phyloP scores from a whole-genome alignment of 352 stramenopile genomes.

The Pythium chondricola region DNA sequence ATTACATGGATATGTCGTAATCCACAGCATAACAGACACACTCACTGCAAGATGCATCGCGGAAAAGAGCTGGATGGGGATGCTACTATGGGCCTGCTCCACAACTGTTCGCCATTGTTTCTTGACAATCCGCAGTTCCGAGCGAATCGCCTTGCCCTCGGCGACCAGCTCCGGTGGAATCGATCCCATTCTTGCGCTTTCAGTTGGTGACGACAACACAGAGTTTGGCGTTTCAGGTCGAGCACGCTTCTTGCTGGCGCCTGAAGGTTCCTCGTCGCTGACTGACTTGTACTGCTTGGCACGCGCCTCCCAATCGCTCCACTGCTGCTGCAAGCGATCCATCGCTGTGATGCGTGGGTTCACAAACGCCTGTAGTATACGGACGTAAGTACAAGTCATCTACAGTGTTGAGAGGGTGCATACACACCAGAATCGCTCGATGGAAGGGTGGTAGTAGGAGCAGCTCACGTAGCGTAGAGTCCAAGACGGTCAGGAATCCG shows the following conservation, averaged over 20 bases:
- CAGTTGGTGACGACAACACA: not conserved
- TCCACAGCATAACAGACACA: not conserved
- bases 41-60: constrained; percentile 25
- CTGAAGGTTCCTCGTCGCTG: no score
- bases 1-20: no score
- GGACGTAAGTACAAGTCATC: not conserved
- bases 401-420: not conserved
- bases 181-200: not conserved
- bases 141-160: not conserved
- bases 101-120: constrained; percentile 18
- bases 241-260: no score
- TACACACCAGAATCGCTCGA: constrained; percentile 20
- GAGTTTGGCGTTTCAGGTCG: not conserved
- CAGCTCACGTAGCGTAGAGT: constrained; percentile 16
- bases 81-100: constrained; percentile 2
- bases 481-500: constrained; percentile 22
- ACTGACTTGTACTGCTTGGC: not conserved
- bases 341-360: constrained; percentile 1
- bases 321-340: not conserved
- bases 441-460: constrained; percentile 17
- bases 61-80: constrained; percentile 19
- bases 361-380: not conserved
- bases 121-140: constrained; percentile 3
- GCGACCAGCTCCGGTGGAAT: constrained; percentile 1
- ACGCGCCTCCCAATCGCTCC: constrained; percentile 7